Base-by-base conservation (phyloP, 2,329 filamentous ascomycete genomes). In the Epichloe aotearoae region DNA sequence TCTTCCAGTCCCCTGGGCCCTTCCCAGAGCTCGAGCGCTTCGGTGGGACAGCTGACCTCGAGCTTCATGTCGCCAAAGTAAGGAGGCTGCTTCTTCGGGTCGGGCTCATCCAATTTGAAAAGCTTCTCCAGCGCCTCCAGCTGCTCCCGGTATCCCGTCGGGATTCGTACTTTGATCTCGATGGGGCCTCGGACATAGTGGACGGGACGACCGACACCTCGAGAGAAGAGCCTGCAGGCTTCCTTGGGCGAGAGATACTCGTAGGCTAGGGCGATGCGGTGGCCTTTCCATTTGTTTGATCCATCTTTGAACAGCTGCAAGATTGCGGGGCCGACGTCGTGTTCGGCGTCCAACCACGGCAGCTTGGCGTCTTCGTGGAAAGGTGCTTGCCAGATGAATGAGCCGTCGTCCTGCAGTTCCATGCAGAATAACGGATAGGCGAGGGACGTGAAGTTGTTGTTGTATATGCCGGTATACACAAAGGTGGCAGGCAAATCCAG, bases 391-490 rank as follows among this genome's bases (percentile, higher is more conserved):
- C 93, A 97, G 52, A 84, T 73, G 64, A 96, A 96, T 50, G 86
- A 89, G 17, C 88, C 89, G 60, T 96, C 88, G 1, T 74, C 67
- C 66, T 88, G 83, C 45, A 95, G 72, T 56, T 94, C 88, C 86
- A 96, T 95, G 69, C 90, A 93, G 71, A 97, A 97, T 4, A 97
- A 76, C 1, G 93, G 93, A 63, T 95, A 97, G 1, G 82, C 82
- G 34, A 96, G 75, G 45, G 87, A 93, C 33, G 91, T 97, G 69
- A 97, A 98, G 66, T 98, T 97, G 70, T 97, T 97, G 75, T 97
- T 95, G 74, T 97, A 98, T 60, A 96, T 96, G 53, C 91, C 93
- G 10, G 90, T 88, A 68, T 96, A 96, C 57, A 96, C 84, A 66
- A 95, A 97, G 0, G 91, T 97, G 1, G 90, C 83, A 0, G 88